Percentiles rank a stretch among this genome's conserved stretches.
Conservation (phyloP, 2,329 filamentous ascomycete species). For the Leptographium wingfieldii region DNA sequence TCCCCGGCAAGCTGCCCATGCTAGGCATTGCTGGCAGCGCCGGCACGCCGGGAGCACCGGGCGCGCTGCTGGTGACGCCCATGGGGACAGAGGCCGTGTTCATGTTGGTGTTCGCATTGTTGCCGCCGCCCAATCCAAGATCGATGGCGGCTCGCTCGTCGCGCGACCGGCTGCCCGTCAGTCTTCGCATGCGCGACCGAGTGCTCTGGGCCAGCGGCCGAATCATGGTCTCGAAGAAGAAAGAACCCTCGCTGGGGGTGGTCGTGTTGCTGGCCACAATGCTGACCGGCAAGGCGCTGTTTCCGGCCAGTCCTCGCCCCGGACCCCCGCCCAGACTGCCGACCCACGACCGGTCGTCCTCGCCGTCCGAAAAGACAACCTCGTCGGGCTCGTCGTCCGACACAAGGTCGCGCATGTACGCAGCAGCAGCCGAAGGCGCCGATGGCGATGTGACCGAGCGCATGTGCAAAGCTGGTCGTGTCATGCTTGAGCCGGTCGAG, state of each 20-base stretch:
- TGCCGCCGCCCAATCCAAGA: background rate
- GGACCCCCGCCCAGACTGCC: too few species aligned
- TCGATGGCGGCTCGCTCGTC: constrained; percentile 16
- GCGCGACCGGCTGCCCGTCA: constrained; percentile 42
- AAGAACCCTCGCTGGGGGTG: constrained; percentile 30
- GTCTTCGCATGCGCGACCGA: constrained; percentile 44
- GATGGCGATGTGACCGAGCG: constrained; percentile 78
- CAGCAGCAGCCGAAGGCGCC: constrained; percentile 26
- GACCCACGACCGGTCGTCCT: constrained; percentile 29
- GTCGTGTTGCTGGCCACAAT: background rate
- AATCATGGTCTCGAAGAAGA: constrained; percentile 49
- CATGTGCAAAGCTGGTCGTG: constrained; percentile 57
- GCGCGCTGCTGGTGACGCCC: background rate
- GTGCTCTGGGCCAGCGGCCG: constrained; percentile 45
- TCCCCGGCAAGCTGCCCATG: background rate
- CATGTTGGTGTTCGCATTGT: background rate
- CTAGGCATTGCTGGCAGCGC: background rate
- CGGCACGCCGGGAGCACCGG: background rate
- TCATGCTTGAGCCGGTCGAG: too few species aligned
- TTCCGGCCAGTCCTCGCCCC: constrained; percentile 26
- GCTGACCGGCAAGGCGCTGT: background rate
- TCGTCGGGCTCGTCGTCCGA: constrained; percentile 57
- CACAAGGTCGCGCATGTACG: constrained; percentile 45
- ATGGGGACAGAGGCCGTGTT: background rate
- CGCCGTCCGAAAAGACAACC: constrained; percentile 57